Conservation (phyloP, 345 rosid species). For the Citrus unshiu region DNA sequence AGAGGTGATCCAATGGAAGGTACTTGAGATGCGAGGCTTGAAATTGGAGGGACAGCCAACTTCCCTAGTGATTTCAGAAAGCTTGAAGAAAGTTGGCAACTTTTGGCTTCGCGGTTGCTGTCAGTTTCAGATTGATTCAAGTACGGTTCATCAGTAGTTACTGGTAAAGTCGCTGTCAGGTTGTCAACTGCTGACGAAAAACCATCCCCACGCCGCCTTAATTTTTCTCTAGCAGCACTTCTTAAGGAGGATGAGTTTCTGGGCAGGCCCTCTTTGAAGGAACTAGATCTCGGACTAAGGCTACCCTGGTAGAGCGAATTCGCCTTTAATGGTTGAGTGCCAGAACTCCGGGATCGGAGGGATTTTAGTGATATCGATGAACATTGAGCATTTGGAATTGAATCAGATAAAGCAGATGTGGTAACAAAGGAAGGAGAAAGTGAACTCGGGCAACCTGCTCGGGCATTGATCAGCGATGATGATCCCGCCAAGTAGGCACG, state of each 20-base stretch:
- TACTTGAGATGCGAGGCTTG: conserved; percentile 32
- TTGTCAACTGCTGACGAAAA: conserved; percentile 46
- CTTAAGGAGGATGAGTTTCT: conserved; percentile 49
- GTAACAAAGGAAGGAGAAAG: conserved; percentile 21
- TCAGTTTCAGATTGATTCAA: conserved; percentile 27
- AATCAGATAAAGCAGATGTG: conserved; percentile 11
- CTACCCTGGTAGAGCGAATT: conserved; percentile 59
- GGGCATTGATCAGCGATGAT: conserved; percentile 27
- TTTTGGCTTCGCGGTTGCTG: conserved; percentile 19
- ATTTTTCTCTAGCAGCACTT: conserved; percentile 56
- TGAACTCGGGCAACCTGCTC: conserved; percentile 23
- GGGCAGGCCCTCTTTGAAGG: conserved; percentile 64
- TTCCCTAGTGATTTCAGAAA: conserved; percentile 44
- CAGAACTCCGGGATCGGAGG: conserved; percentile 41
- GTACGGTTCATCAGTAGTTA: conserved; percentile 23
- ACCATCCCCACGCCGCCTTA: conserved; percentile 58
- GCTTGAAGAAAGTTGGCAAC: conserved; percentile 23
- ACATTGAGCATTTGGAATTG: conserved; percentile 17
- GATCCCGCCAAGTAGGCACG: conserved; percentile 76
- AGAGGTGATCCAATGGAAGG: conserved; percentile 43
- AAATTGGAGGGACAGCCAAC: conserved; percentile 26
- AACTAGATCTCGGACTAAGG: conserved; percentile 79
- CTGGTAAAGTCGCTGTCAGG: conserved; percentile 29
- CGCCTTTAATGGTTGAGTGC: conserved; percentile 41
- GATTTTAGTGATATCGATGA: conserved; percentile 35